Conservation (phyloP, 768 basidiomycete genomes). For the Phanerochaete carnosa region DNA sequence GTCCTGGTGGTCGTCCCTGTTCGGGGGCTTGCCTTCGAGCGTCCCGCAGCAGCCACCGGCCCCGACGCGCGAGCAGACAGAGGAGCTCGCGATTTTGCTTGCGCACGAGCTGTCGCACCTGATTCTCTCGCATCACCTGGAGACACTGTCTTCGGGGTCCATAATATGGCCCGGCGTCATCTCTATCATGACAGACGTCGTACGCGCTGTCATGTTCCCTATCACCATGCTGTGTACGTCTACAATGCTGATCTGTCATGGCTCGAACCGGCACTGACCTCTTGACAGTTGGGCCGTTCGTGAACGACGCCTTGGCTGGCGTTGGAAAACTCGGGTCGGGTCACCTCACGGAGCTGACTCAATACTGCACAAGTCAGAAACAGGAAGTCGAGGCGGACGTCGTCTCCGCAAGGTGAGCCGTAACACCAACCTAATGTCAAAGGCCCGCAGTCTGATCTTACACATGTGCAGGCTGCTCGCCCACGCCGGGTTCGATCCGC, state of each 20-base stretch:
- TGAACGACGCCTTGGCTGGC: slow-evolving; percentile 89
- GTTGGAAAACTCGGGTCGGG: slow-evolving; percentile 74
- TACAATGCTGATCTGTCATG: slow-evolving; percentile 19
- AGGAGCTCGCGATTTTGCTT: slow-evolving; percentile 85
- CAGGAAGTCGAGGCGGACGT: slow-evolving; percentile 94
- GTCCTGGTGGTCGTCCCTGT: slow-evolving; percentile 48
- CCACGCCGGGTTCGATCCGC: slow-evolving; percentile 87
- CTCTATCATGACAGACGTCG: slow-evolving; percentile 72
- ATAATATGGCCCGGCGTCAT: slow-evolving; percentile 80
- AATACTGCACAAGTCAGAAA: slow-evolving; percentile 72
- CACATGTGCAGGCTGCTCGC: slow-evolving; percentile 68
- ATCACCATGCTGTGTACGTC: slow-evolving; percentile 68
- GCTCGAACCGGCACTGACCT: slow-evolving; percentile 30
- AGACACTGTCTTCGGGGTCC: slow-evolving; percentile 82
- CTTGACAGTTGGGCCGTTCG: slow-evolving; percentile 75
- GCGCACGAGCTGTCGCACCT: slow-evolving; percentile 95
- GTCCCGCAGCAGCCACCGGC: slow-evolving; percentile 34
- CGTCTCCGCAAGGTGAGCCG: slow-evolving; percentile 71
- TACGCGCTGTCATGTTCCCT: slow-evolving; percentile 81
- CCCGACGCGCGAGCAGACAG: slow-evolving; percentile 79
- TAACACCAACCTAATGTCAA: neutral
- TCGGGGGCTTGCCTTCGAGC: slow-evolving; percentile 34
- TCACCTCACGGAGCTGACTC: slow-evolving; percentile 67
- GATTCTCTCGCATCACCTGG: slow-evolving; percentile 85
- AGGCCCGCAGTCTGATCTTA: neutral